phyloP scores from a whole-genome alignment of 805 yeast genomes.

The Metschnikowia santaceciliae region DNA sequence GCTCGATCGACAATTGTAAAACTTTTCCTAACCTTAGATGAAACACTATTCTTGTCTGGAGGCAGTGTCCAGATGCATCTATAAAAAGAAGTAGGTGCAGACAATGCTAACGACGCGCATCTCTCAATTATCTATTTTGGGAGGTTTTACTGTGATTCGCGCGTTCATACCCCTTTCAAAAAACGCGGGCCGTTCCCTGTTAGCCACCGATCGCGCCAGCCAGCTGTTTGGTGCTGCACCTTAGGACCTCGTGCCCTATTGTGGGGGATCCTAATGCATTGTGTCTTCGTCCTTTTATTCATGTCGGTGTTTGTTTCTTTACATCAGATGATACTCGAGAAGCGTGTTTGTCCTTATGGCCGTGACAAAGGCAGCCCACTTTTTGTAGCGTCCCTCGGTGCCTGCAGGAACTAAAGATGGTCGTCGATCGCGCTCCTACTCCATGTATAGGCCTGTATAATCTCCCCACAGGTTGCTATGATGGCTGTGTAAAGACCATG shows the following conservation, averaged over 20 bases:
- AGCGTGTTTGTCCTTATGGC: too few relatives aligned
- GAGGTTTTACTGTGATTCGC: background rate
- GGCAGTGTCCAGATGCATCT: background rate
- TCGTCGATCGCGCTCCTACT: background rate
- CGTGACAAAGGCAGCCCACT: background rate
- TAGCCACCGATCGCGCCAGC: background rate
- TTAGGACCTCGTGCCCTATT: background rate
- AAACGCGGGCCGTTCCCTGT: background rate
- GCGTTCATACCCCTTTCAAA: background rate
- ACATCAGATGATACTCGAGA: too few relatives aligned
- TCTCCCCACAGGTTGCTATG: constrained; percentile 1
- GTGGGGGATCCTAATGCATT: background rate
- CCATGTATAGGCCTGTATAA: background rate
- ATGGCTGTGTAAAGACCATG: background rate
- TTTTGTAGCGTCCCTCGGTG: background rate
- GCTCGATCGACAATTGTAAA: too few relatives aligned
- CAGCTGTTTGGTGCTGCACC: constrained; percentile 2
- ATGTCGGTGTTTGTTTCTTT: background rate
- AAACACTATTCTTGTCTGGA: background rate
- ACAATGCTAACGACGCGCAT: background rate
- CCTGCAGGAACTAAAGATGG: background rate
- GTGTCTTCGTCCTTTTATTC: background rate
- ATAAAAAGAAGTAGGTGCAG: background rate
- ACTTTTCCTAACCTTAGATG: too few relatives aligned
- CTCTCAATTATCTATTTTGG: background rate